Percentiles rank a stretch among this genome's conserved stretches.
phyloP scores from a whole-genome alignment of 805 yeast genomes.

The Scheffersomyces stipitis region DNA sequence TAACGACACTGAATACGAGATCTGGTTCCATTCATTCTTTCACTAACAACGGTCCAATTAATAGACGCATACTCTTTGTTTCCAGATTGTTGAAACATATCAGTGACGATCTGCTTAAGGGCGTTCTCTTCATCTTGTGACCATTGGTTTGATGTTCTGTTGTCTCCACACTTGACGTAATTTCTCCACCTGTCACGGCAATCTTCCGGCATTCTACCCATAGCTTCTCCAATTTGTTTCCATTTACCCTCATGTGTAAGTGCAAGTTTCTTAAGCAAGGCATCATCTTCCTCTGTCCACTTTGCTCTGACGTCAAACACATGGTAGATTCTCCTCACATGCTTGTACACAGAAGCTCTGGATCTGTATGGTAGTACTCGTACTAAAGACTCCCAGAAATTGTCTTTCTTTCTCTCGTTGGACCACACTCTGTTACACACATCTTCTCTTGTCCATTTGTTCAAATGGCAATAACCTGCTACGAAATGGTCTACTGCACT shows the following conservation, averaged over 20 bases:
- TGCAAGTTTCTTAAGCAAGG: slow-evolving; percentile 59
- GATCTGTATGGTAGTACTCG: slow-evolving; percentile 81
- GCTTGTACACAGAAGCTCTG: slow-evolving; percentile 88
- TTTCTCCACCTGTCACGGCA: slow-evolving; percentile 97
- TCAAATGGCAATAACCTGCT: slow-evolving; percentile 61
- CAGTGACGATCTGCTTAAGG: slow-evolving; percentile 54
- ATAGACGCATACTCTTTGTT: slow-evolving; percentile 39
- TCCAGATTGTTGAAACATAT: slow-evolving; percentile 33
- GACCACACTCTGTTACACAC: slow-evolving; percentile 88
- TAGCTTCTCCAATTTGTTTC: slow-evolving; percentile 75
- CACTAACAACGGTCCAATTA: slow-evolving; percentile 92
- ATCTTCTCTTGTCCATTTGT: slow-evolving; percentile 61
- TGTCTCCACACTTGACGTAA: slow-evolving; percentile 86
- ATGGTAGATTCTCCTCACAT: slow-evolving; percentile 86
- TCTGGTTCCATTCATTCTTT: slow-evolving; percentile 82
- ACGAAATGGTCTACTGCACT: slow-evolving; percentile 73
- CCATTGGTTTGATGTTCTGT: slow-evolving; percentile 81
- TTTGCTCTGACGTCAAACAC: slow-evolving; percentile 84
- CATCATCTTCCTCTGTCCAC: slow-evolving; percentile 86
- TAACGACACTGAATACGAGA: slow-evolving; percentile 94
- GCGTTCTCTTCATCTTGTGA: slow-evolving; percentile 64
- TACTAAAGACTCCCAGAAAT: slow-evolving; percentile 83
- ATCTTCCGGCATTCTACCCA: slow-evolving; percentile 97
- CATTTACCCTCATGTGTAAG: slow-evolving; percentile 76
- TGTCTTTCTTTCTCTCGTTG: slow-evolving; percentile 79